Evolutionary conservation across 768 basidiomycete genomes (phyloP), one percentile per base, ranked within the genome.

Genomic region (Hortiboletus campestris): DNA sequence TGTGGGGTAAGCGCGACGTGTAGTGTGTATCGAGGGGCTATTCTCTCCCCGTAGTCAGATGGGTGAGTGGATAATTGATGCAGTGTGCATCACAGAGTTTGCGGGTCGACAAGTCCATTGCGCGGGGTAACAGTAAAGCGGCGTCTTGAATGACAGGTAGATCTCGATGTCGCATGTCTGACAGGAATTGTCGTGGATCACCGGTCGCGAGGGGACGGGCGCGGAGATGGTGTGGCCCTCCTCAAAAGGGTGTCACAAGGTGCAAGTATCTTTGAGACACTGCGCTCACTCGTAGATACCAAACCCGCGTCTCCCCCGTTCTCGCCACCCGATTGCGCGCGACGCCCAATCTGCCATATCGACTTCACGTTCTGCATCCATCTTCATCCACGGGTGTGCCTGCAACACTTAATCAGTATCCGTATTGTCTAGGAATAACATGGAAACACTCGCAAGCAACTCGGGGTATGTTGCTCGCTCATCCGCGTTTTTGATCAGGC

Each of bases 311-410:
- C 55, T 58, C 25, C 67, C 61, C 48, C 67, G 58, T 6, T 74
- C 71, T 39, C 70, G 66, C 70, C 71, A 71, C 41, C 67, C 63
- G 45, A 81, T 67, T 1, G 88, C 87, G 32, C 67, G 69, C 20
- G 75, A 75, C 12, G 94, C 89, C 94, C 94, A 98, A 12, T 75
- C 82, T 32, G 77, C 79, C 92, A 97, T 94, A 67, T 96, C 89
- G 17, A 94, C 90, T 8, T 84, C 73, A 6, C 84, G 77, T 16
- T 73, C 72, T 9, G 65, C 67, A 56, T 92, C 88, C 29, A 78
- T 76, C 17, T 75, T 73, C 46, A 96, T 78, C 80, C 91, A 96
- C 0, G 89, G 87, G 69, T 95, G 92, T 51, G 84, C 81, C 86
- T 88, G 32, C 10, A 13, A 36, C 43, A 38, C 8, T 1, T 32